Percentiles rank a stretch among this genome's conserved stretches.
Evolutionary conservation across 2,329 filamentous ascomycete genomes (phyloP).

Genomic region (Cryphonectria carpinicola): DNA sequence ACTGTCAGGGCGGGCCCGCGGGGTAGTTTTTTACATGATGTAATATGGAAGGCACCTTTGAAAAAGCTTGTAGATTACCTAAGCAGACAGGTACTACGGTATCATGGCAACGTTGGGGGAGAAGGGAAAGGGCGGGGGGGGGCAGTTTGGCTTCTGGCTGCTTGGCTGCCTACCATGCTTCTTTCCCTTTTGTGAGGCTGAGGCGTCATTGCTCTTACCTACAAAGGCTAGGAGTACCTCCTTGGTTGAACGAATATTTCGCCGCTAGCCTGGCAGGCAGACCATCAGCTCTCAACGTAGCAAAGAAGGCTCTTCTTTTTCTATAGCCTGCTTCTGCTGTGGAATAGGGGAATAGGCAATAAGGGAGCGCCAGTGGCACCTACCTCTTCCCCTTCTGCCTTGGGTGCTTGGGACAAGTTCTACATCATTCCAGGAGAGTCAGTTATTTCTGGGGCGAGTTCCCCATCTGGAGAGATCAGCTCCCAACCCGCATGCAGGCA

Average conservation of each 20-base stretch:
- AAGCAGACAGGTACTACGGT: background rate
- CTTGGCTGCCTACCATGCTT: background rate
- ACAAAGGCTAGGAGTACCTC: background rate
- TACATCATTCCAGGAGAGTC: background rate
- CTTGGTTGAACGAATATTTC: background rate
- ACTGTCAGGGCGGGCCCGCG: conserved; percentile 5
- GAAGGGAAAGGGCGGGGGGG: too few species aligned
- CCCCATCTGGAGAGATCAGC: background rate
- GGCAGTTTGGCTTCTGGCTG: too few species aligned
- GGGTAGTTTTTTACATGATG: conserved; percentile 7
- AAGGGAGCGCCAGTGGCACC: background rate
- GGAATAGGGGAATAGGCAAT: background rate
- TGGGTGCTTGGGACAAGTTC: background rate
- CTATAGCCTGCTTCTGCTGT: background rate
- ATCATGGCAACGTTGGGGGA: background rate
- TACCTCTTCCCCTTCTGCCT: too few species aligned
- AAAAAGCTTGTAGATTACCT: conserved; percentile 12
- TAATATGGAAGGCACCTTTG: background rate
- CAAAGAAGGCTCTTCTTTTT: background rate
- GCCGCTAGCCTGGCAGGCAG: conserved; percentile 2
- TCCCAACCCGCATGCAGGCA: background rate
- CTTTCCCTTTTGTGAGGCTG: background rate
- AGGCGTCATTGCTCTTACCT: background rate
- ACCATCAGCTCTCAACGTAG: background rate
- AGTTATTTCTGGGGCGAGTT: background rate